Evolutionary conservation across 495 filamentous ascomycete genomes (phyloP).

Genomic region (Cercophora newfieldiana): DNA sequence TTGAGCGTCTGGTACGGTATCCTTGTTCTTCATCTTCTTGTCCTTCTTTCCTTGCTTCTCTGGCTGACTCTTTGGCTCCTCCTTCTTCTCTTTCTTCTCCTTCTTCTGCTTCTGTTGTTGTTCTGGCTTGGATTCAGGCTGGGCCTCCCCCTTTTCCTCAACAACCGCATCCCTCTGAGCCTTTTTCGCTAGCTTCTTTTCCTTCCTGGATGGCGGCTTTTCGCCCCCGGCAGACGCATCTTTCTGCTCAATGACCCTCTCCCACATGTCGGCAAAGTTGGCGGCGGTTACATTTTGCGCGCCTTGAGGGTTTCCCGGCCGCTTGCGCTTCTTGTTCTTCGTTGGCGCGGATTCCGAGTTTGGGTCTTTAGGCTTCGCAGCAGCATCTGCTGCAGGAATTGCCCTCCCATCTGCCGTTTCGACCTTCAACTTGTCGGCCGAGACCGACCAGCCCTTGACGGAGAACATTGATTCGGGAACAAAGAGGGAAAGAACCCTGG

Average conservation of each 20-base stretch:
- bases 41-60: conserved; percentile 25
- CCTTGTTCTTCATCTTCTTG: conserved; percentile 21
- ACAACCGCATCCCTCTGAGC: background rate
- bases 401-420: conserved; percentile 48
- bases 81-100: conserved; percentile 24
- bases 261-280: conserved; percentile 77
- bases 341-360: background rate
- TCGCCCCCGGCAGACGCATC: conserved; percentile 2
- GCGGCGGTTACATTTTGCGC: conserved; percentile 57
- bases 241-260: conserved; percentile 74
- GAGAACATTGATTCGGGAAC: conserved; percentile 69
- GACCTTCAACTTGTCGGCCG: conserved; percentile 65
- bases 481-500: background rate
- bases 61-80: conserved; percentile 18
- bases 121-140: background rate
- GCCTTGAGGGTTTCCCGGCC: conserved; percentile 47
- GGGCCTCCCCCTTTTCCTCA: background rate
- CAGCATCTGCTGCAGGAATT: conserved; percentile 35
- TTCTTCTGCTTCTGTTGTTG: conserved; percentile 12
- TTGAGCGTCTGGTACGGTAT: background rate
- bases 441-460: conserved; percentile 85
- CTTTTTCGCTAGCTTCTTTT: conserved; percentile 26
- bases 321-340: conserved; percentile 57
- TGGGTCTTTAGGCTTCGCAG: conserved; percentile 1
- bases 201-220: conserved; percentile 32